Conservation (phyloP, 176 grass and related monocot genomes). For the Melocanna baccifera region DNA sequence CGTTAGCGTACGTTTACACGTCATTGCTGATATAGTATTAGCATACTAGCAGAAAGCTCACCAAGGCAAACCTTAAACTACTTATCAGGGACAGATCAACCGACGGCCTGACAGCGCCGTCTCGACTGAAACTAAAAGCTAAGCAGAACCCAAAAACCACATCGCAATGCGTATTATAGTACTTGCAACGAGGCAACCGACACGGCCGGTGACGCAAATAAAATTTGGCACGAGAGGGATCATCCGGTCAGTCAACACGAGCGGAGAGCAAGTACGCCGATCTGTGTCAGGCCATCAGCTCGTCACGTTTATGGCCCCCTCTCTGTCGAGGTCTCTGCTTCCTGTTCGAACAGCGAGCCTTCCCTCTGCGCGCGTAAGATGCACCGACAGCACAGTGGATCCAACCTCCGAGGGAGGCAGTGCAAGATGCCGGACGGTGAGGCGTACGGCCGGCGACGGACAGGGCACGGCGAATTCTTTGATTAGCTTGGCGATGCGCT, state of each 20-base stretch:
- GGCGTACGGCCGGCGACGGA: not conserved
- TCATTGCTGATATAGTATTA: not conserved
- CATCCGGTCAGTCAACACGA: not conserved
- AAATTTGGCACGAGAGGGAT: not conserved
- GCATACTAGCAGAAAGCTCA: not conserved
- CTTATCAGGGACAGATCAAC: slow-evolving; percentile 26
- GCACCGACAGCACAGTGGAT: not conserved
- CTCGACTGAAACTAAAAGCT: not conserved
- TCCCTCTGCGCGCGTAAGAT: not conserved
- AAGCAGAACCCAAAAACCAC: not conserved
- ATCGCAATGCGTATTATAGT: not conserved
- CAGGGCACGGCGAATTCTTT: not conserved
- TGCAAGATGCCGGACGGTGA: not conserved
- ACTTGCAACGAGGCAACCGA: slow-evolving; percentile 11
- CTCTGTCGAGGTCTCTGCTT: not conserved
- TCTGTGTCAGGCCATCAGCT: not conserved
- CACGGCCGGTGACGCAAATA: not conserved
- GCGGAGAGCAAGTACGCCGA: not conserved
- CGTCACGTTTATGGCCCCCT: not conserved
- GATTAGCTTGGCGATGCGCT: not conserved
- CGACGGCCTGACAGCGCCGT: not conserved
- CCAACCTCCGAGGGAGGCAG: not conserved
- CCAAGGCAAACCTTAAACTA: not conserved
- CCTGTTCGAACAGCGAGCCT: not conserved
- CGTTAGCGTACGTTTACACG: not conserved